Conservation (phyloP, 805 yeast genomes). For the Nematodospora valgi region DNA sequence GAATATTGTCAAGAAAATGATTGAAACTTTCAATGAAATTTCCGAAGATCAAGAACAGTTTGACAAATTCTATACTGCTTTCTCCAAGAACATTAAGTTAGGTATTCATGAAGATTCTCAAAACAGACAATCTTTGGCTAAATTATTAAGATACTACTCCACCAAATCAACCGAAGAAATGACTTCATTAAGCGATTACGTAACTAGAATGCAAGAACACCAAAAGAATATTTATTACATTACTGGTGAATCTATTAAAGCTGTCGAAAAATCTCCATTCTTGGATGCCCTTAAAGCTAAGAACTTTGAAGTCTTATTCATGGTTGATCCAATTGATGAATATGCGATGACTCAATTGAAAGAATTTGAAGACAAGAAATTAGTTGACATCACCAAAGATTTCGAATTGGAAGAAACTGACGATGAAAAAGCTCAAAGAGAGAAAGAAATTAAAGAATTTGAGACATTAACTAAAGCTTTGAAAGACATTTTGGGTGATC, state of each 20-base stretch:
- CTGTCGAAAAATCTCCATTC: slow-evolving; percentile 99
- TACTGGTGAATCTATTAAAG: slow-evolving; percentile 97
- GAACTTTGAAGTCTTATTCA: slow-evolving; percentile 95
- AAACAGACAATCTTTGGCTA: slow-evolving; percentile 94
- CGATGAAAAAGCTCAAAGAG: slow-evolving; percentile 94
- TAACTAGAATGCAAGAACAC: slow-evolving; percentile 99
- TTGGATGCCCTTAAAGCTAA: slow-evolving; percentile 97
- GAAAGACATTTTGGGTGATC: slow-evolving; percentile 96
- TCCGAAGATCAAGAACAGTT: slow-evolving; percentile 99
- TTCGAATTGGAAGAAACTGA: slow-evolving; percentile 98
- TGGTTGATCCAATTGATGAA: slow-evolving; percentile 99
- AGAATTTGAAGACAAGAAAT: slow-evolving; percentile 99
- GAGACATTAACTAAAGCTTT: slow-evolving; percentile 93
- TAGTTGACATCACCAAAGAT: slow-evolving; percentile 98
- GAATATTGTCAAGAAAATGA: slow-evolving; percentile 97
- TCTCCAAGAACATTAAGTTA: slow-evolving; percentile 96
- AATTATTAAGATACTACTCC: slow-evolving; percentile 94
- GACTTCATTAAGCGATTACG: slow-evolving; percentile 94
- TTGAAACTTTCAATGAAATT: slow-evolving; percentile 98
- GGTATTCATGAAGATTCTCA: slow-evolving; percentile 99
- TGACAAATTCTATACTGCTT: slow-evolving; percentile 96
- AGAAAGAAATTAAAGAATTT: slow-evolving; percentile 85
- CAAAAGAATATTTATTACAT: slow-evolving; percentile 99
- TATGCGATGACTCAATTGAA: slow-evolving; percentile 98
- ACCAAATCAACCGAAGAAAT: slow-evolving; percentile 92